phyloP scores from a whole-genome alignment of 164 flowering plant species.

The Umbellularia californica region DNA sequence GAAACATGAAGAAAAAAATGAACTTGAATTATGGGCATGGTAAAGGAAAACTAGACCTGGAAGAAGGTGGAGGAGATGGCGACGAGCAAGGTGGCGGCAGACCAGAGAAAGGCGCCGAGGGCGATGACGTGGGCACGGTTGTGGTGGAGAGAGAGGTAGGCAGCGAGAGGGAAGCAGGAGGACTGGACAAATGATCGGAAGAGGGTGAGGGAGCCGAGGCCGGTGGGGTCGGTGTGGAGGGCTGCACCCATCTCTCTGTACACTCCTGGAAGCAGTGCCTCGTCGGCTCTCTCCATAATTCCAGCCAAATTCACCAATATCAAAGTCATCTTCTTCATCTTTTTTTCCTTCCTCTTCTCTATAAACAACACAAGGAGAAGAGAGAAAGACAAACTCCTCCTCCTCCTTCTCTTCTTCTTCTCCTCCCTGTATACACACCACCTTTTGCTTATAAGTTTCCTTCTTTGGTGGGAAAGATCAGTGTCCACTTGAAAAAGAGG shows the following conservation, averaged over 20 bases:
- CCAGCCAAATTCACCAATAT: slow-evolving; percentile 75
- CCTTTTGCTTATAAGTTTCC: too few species aligned
- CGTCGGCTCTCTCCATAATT: slow-evolving; percentile 88
- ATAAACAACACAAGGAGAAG: too few species aligned
- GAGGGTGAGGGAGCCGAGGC: slow-evolving; percentile 72
- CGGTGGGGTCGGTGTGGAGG: slow-evolving; percentile 68
- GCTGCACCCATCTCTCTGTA: slow-evolving; percentile 83
- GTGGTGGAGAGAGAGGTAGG: slow-evolving; percentile 59
- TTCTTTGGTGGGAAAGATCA: too few species aligned
- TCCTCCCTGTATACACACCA: too few species aligned
- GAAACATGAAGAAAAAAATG: background rate
- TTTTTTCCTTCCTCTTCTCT: too few species aligned
- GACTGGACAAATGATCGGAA: slow-evolving; percentile 79
- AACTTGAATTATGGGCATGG: too few species aligned
- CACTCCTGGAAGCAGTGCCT: slow-evolving; percentile 76
- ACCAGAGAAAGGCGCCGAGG: slow-evolving; percentile 82
- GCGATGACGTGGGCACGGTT: slow-evolving; percentile 80
- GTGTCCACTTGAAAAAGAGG: too few species aligned
- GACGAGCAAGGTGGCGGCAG: slow-evolving; percentile 87
- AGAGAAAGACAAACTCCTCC: too few species aligned
- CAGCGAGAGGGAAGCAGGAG: slow-evolving; percentile 76
- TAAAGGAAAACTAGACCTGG: slow-evolving; percentile 36
- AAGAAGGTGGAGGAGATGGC: slow-evolving; percentile 68
- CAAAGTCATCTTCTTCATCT: slow-evolving; percentile 51
- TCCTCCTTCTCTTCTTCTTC: too few species aligned